Conservation (phyloP, 2,329 filamentous ascomycete species). For the Fusarium sp. region DNA sequence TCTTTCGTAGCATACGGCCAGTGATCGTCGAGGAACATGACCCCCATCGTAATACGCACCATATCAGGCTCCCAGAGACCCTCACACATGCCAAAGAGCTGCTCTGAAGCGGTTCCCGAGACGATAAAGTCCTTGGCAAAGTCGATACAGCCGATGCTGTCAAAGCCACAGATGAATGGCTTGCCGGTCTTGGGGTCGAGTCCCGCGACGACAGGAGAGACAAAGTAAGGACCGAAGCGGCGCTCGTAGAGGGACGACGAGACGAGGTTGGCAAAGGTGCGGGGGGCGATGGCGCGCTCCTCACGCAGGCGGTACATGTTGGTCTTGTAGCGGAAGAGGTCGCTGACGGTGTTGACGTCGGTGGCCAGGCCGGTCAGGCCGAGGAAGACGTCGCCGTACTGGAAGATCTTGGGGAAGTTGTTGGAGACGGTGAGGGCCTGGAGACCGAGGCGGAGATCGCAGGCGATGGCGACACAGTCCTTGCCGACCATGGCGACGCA, state of each 20-base stretch:
- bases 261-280: conserved; percentile 96
- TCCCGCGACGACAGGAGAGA: conserved; percentile 91
- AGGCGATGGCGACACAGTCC: conserved; percentile 99
- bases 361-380: conserved; percentile 96
- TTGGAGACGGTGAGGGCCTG: conserved; percentile 97
- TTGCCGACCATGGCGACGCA: conserved; percentile 99
- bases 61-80: conserved; percentile 97
- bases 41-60: conserved; percentile 62
- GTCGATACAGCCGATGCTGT: conserved; percentile 99
- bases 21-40: background rate
- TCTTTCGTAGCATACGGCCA: background rate
- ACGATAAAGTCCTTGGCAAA: conserved; percentile 99
- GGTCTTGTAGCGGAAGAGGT: conserved; percentile 99
- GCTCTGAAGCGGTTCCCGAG: conserved; percentile 92
- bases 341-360: conserved; percentile 91
- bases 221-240: conserved; percentile 95
- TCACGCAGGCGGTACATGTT: conserved; percentile 99
- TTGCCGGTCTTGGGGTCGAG: conserved; percentile 92
- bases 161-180: conserved; percentile 98
- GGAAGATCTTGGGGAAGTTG: conserved; percentile 99
- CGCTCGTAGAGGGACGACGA: conserved; percentile 90
- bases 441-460: conserved; percentile 95
- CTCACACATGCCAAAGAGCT: conserved; percentile 99
- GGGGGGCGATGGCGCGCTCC: conserved; percentile 93
- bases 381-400: conserved; percentile 93